Evolutionary conservation across 1,139 yeast genomes (phyloP).

Genomic region (Geotrichum cucujoidarum): DNA sequence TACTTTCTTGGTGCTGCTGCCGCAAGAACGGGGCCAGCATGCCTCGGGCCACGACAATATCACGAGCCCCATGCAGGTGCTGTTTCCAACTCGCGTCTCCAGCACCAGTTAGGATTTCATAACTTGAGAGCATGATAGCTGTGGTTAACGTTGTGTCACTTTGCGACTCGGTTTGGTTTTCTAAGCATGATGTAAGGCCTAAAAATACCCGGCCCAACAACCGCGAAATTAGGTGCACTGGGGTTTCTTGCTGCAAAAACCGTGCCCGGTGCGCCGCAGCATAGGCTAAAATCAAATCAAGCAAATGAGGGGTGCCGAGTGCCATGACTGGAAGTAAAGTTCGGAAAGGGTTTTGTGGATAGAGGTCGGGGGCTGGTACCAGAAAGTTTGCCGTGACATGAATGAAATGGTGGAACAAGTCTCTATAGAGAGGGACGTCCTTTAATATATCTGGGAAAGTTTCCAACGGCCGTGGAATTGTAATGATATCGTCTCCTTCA

Average conservation of each 20-base stretch:
- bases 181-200: conserved; percentile 50
- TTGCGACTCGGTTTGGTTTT: conserved; percentile 49
- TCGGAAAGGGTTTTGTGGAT: conserved; percentile 63
- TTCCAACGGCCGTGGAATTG: conserved; percentile 48
- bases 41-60: conserved; percentile 59
- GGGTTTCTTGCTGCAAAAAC: conserved; percentile 38
- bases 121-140: conserved; percentile 57
- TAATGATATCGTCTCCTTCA: conserved; percentile 3
- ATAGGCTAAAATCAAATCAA: conserved; percentile 61
- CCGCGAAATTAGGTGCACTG: conserved; percentile 46
- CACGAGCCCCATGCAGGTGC: conserved; percentile 65
- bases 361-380: conserved; percentile 62
- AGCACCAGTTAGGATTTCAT: conserved; percentile 49
- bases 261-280: conserved; percentile 50
- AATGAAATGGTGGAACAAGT: conserved; percentile 59
- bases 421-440: conserved; percentile 55
- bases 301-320: conserved; percentile 48
- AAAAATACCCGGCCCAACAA: conserved; percentile 53
- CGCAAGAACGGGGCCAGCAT: conserved; percentile 31
- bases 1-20: background rate
- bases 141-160: conserved; percentile 67
- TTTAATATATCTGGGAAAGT: conserved; percentile 57
- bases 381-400: conserved; percentile 56
- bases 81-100: conserved; percentile 38
- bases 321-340: conserved; percentile 67